These are phyloP conservation scores for Cnidoscolus chayamansa DNA, from an alignment of 441 rosid species.

Conservation along the genomic window DNA sequence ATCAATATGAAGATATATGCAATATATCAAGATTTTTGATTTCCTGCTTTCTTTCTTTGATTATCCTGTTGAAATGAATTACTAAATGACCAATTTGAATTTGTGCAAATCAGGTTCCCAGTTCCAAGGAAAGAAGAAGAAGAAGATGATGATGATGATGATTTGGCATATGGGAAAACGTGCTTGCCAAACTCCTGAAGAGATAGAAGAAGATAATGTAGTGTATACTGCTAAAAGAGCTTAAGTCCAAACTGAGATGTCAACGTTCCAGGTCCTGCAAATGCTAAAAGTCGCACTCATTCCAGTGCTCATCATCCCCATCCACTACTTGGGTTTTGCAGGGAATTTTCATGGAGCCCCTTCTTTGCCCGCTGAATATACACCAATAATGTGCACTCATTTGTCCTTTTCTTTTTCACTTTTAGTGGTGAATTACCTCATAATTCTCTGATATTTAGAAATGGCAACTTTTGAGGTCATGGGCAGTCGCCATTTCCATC, in stretches of 20 bases:
- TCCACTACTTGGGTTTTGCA: slow-evolving; percentile 29
- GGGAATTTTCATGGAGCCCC: slow-evolving; percentile 1
- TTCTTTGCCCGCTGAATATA: neutral
- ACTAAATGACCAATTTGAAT: no score
- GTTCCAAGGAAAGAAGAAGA: neutral
- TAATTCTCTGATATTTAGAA: no score
- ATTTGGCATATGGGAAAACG: slow-evolving; percentile 4
- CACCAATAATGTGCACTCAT: neutral
- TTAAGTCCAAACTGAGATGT: slow-evolving; percentile 10
- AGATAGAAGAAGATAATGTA: neutral
- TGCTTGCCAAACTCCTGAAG: neutral
- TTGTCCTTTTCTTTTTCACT: neutral
- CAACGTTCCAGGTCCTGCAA: slow-evolving; percentile 25
- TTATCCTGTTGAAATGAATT: no score
- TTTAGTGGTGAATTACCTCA: neutral
- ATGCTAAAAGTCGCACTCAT: slow-evolving; percentile 16
- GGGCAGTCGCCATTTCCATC: no score
- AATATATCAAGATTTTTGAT: neutral
- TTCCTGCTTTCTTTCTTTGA: no score
- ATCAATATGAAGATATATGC: neutral
- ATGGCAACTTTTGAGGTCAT: no score
- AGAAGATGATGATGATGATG: neutral
- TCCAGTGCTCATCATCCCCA: slow-evolving; percentile 25
- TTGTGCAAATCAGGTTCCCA: neutral
- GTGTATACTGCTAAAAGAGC: neutral